These are phyloP conservation scores for Fusarium sacchari DNA, from an alignment of 2,329 filamentous ascomycete species.

Conservation along the genomic window DNA sequence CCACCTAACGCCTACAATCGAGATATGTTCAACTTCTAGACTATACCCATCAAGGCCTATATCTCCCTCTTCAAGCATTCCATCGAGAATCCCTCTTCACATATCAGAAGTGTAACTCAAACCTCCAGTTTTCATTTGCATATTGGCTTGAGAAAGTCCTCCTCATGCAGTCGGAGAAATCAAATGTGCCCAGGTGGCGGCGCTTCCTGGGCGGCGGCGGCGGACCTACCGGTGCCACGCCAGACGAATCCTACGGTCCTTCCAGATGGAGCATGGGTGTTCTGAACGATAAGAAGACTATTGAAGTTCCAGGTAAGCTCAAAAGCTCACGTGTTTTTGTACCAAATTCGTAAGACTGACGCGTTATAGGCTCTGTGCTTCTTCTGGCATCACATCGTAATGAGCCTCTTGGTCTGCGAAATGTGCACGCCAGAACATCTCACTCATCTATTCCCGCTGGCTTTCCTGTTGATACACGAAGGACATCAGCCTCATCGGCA, in stretches of 20 bases:
- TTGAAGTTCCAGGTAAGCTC: slow-evolving; percentile 83
- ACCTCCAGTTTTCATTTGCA: neutral
- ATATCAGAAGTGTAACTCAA: neutral
- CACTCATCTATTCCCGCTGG: slow-evolving; percentile 66
- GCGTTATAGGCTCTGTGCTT: slow-evolving; percentile 63
- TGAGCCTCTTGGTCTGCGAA: slow-evolving; percentile 67
- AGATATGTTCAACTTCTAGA: neutral
- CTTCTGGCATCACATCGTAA: slow-evolving; percentile 66
- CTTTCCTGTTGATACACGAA: slow-evolving; percentile 50
- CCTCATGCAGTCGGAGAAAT: slow-evolving; percentile 30
- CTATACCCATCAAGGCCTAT: slow-evolving; percentile 10
- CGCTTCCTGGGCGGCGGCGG: slow-evolving; percentile 32
- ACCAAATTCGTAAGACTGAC: slow-evolving; percentile 8
- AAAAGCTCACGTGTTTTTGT: neutral
- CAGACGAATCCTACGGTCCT: slow-evolving; percentile 27
- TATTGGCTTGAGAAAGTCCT: neutral
- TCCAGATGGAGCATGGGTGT: slow-evolving; percentile 78
- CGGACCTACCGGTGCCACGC: slow-evolving; percentile 6
- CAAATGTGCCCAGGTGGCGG: slow-evolving; percentile 25
- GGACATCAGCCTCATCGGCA: slow-evolving; percentile 41
- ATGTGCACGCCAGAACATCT: slow-evolving; percentile 66
- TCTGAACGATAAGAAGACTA: slow-evolving; percentile 80
- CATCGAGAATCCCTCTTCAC: neutral
- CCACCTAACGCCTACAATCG: slow-evolving; percentile 1
- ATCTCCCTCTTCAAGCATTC: neutral